Base-by-base conservation (phyloP, 164 flowering plant species). In the Nelumbo lutea region DNA sequence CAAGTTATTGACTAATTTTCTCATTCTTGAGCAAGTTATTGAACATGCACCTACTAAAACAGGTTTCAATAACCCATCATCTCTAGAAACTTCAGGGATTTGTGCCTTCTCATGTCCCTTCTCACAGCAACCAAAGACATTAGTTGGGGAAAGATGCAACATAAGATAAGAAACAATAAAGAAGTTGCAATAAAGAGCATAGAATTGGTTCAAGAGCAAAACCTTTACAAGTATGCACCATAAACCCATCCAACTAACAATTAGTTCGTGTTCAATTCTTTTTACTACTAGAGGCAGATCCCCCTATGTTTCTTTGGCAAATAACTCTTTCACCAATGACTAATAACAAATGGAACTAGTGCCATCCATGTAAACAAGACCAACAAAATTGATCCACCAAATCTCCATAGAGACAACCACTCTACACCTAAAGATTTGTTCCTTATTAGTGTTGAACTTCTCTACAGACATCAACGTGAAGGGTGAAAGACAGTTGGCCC, bases 391-490 rank as follows among this genome's bases (percentile, higher is more conserved):
- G 80, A 82, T 15, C 98, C 98, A 45, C 96, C 96, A 80, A 73
- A 78, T 66, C 91, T 95, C n/a, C 68, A 80, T 67, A 92, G 66
- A 65, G 86, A 74, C 71, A 90, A 55, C 91, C 88, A 86, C 78
- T 90, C 96, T 57, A 90, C 87, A 65, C 98, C 98, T 53, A 93
- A 86, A 59, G 89, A 91, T 79, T 91, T 91, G 82, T 88, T 91
- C 68, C 97, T 88, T 72, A 91, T 78, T 42, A 87, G 74, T 53
- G 79, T 93, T 44, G 93, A 89, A 73, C 95, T 83, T 72, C 74
- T 90, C 98, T 95, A 93, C 9, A 55, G 70, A 68, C 98, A 88
- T 47, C 87, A 77, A 61, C 67, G 71, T 39, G 94, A 84, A 61
- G 98, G 98, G 56, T 81, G 87, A 75, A 92, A 92, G 13, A 83